These are phyloP conservation scores for Russula foetens DNA, from an alignment of 768 basidiomycete genomes.

Conservation along the genomic window DNA sequence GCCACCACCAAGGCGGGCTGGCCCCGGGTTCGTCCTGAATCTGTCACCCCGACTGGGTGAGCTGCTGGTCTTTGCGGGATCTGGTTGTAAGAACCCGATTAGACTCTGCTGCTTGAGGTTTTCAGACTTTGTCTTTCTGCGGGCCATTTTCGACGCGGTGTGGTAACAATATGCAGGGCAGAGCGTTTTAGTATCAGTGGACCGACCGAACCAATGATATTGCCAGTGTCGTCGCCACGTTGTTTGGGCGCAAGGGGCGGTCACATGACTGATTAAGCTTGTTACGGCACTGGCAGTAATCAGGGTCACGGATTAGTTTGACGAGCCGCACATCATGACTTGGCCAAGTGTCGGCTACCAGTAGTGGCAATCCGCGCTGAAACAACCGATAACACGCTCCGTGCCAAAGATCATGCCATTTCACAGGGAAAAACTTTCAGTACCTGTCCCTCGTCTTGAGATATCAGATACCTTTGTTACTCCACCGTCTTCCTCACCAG, in stretches of 20 bases:
- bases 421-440: background rate
- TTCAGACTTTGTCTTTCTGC: background rate
- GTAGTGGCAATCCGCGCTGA: background rate
- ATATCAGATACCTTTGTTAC: conserved; percentile 6
- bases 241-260: too few relatives aligned
- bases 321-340: background rate
- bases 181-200: too few relatives aligned
- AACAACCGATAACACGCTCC: background rate
- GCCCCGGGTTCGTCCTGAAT: background rate
- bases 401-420: conserved; percentile 1
- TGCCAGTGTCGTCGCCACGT: too few relatives aligned
- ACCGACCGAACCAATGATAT: too few relatives aligned
- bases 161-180: background rate
- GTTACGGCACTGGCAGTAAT: background rate
- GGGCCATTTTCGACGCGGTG: background rate
- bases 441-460: conserved; percentile 16
- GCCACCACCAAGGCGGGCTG: background rate
- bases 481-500: background rate
- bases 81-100: background rate
- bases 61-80: background rate
- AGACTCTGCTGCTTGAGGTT: conserved; percentile 7
- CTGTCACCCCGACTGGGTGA: background rate
- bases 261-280: background rate
- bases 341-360: too few relatives aligned
- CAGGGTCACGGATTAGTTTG: too few relatives aligned